Evolutionary conservation across 2,329 filamentous ascomycete species (phyloP), one percentile per base, ranked within the genome.

Genomic region (Coniochaeta hoffmannii): DNA sequence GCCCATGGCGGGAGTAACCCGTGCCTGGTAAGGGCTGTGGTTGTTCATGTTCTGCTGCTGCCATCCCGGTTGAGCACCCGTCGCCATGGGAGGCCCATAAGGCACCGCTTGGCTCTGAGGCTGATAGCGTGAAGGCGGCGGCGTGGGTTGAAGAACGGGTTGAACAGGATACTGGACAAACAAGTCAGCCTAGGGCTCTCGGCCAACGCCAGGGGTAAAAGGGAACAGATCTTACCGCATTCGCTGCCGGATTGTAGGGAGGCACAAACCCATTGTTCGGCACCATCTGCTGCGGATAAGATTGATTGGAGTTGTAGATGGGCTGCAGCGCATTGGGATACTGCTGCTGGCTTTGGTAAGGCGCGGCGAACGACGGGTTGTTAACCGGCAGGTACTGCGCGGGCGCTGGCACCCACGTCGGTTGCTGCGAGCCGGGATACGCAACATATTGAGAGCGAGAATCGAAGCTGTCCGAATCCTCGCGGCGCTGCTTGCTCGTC

Each of bases 361-460:
- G 49, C 28, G 9, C 67, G 56, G 64, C 67, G 60, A 71, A 81
- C 55, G 74, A 74, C 44, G 69, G 65, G 51, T 70, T 72, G 24
- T 69, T 68, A 28, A 75, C 70, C 35, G 79, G 71, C 19, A 76
- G 69, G 63, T 80, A 85, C 59, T 82, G 81, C 24, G 79, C 74
- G 49, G 79, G 68, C 11, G 79, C 74, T 50, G 79, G 68, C 11
- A 78, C 73, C 83, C 83, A 86, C 4, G 79, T 79, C 32, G 76
- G 72, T 61, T 83, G 80, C 57, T 81, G 78, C 59, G 55, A 71
- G 24, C 79, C 77, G 68, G 83, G 88, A 65, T 83, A 87, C 4
- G 83, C 76, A n/a, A 83, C 82, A 67, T 89, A 92, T 57, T 88
- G 84, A 56, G 83, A 82, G 54, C 84, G 76, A 11, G 82, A 82